Percentiles rank a stretch among this genome's conserved stretches.
Conservation (phyloP, 257 asterid genomes). For the Buddleja alternifolia region DNA sequence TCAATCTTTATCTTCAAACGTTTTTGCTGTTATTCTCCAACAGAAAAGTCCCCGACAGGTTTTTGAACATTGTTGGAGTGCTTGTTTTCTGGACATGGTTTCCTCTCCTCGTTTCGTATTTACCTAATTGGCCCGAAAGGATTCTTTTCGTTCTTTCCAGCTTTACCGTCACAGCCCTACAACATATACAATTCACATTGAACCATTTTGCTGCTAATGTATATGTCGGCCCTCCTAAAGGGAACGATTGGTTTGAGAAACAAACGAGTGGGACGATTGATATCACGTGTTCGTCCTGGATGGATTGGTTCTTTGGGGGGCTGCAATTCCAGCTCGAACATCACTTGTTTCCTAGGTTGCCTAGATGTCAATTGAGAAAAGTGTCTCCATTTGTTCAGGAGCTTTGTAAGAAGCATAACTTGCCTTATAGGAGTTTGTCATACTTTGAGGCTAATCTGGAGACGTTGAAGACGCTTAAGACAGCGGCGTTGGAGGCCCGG, state of each 20-base stretch:
- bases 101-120: constrained; percentile 62
- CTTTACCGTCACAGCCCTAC: constrained; percentile 62
- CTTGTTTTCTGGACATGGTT: constrained; percentile 89
- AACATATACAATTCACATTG: constrained; percentile 79
- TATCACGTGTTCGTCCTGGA: constrained; percentile 60
- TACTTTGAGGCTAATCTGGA: constrained; percentile 63
- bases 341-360: constrained; percentile 89
- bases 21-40: constrained; percentile 62
- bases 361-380: constrained; percentile 76
- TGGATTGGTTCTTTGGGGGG: constrained; percentile 95
- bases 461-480: constrained; percentile 64
- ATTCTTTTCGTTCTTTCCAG: constrained; percentile 57
- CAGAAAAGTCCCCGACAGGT: constrained; percentile 67
- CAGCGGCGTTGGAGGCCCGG: constrained; percentile 80
- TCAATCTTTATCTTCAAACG: constrained; percentile 79
- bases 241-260: constrained; percentile 88
- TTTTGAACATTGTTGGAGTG: constrained; percentile 65
- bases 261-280: constrained; percentile 84
- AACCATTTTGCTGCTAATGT: constrained; percentile 86
- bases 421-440: constrained; percentile 69
- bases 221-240: constrained; percentile 73
- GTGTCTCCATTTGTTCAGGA: constrained; percentile 74
- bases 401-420: constrained; percentile 75
- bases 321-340: constrained; percentile 89
- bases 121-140: constrained; percentile 76